These are phyloP conservation scores for Erucastrum elatum DNA, from an alignment of 345 rosid genomes.

Conservation along the genomic window DNA sequence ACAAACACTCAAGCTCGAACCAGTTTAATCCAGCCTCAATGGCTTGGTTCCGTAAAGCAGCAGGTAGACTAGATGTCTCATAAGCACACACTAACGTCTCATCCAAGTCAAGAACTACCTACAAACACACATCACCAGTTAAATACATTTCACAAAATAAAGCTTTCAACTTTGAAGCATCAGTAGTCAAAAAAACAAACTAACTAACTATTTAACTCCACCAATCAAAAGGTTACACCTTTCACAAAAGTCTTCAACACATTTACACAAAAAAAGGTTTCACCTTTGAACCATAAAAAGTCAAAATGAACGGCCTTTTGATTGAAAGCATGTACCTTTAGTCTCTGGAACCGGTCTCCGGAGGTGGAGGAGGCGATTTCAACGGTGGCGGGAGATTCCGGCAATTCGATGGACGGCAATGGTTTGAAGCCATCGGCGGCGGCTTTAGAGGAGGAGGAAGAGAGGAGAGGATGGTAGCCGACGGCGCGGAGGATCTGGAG, in stretches of 20 bases:
- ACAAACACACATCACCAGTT: slow-evolving; percentile 28
- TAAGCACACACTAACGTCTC: slow-evolving; percentile 95
- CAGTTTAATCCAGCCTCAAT: slow-evolving; percentile 75
- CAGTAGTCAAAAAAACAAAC: not conserved
- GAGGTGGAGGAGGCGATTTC: slow-evolving; percentile 50
- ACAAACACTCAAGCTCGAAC: slow-evolving; percentile 90
- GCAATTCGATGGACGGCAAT: slow-evolving; percentile 69
- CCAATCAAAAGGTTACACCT: not conserved
- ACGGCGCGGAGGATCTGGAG: slow-evolving; percentile 64
- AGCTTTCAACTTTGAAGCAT: no score
- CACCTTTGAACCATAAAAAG: not conserved
- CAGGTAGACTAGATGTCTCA: slow-evolving; percentile 81
- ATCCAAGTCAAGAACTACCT: slow-evolving; percentile 99
- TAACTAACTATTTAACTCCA: not conserved
- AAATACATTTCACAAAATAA: not conserved
- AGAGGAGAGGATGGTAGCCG: slow-evolving; percentile 69
- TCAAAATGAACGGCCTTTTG: slow-evolving; percentile 3
- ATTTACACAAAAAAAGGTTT: not conserved
- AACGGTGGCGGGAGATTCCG: slow-evolving; percentile 48
- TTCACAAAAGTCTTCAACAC: not conserved
- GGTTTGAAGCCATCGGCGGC: slow-evolving; percentile 67
- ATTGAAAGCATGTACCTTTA: slow-evolving; percentile 50
- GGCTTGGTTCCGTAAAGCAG: slow-evolving; percentile 62
- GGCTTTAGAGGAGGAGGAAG: slow-evolving; percentile 51
- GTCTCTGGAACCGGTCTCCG: slow-evolving; percentile 41